phyloP scores from a whole-genome alignment of 768 basidiomycete species.

The Crucibulum laeve region DNA sequence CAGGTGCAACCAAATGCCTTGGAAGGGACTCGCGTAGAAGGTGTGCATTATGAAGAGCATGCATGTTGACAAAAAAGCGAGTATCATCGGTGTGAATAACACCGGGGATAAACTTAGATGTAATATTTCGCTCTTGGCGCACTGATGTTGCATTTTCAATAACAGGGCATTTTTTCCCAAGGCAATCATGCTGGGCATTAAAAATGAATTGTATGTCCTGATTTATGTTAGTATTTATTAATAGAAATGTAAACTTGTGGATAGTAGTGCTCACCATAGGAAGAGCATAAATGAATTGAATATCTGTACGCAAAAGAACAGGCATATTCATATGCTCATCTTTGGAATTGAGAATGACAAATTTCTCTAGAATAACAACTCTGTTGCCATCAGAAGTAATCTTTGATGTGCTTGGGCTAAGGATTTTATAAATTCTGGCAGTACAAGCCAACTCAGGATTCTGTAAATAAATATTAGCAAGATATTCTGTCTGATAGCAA shows the following conservation, averaged over 20 bases:
- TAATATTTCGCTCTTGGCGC: conserved; percentile 9
- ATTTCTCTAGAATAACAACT: not conserved
- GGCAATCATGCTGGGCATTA: conserved; percentile 9
- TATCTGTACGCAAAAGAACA: not conserved
- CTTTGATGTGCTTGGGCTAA: no score
- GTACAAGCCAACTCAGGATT: not conserved
- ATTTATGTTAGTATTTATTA: not conserved
- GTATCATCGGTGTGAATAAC: conserved; percentile 9
- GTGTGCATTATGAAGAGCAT: conserved; percentile 25
- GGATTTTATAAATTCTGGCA: not conserved
- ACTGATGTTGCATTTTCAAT: not conserved
- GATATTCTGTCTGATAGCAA: not conserved
- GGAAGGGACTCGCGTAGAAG: conserved; percentile 18
- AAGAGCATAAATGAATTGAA: not conserved
- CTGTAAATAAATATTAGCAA: not conserved
- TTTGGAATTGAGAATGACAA: not conserved
- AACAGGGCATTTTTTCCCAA: not conserved
- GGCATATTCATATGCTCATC: not conserved
- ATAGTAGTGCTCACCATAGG: not conserved
- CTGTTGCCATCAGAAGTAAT: not conserved
- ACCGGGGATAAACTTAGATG: not conserved
- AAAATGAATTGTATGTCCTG: conserved; percentile 5
- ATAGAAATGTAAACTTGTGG: no score
- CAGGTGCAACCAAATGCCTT: conserved; percentile 13
- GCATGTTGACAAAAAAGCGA: conserved; percentile 20